Evolutionary conservation across 2,329 filamentous ascomycete species (phyloP).

Genomic region (Colletotrichum theobromicola): DNA sequence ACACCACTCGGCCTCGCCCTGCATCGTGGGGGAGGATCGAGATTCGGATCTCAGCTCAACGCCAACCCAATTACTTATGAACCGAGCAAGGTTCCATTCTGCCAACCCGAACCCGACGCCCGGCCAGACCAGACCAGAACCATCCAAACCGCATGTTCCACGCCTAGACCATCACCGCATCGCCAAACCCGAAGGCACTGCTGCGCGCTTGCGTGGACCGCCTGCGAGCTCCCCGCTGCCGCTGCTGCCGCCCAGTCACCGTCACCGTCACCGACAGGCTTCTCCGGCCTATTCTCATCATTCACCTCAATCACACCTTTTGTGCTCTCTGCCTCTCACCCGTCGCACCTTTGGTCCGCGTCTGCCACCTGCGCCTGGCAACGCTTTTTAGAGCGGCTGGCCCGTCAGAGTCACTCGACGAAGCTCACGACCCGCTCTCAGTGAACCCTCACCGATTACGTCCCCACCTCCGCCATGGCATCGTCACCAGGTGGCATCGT

Average conservation of each 20-base stretch:
- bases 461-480: slow-evolving; percentile 8
- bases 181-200: neutral
- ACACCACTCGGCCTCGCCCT: neutral
- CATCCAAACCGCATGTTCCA: neutral
- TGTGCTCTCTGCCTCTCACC: neutral
- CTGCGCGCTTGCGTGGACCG: slow-evolving; percentile 5
- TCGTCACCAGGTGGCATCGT: slow-evolving; percentile 44
- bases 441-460: neutral
- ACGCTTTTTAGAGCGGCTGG: neutral
- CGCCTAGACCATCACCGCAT: neutral
- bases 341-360: neutral
- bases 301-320: neutral
- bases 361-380: neutral
- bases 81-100: neutral
- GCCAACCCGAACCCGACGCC: neutral
- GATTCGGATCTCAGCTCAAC: slow-evolving; percentile 3
- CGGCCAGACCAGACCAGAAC: neutral
- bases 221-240: neutral
- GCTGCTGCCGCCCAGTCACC: neutral
- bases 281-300: neutral
- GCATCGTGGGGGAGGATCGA: slow-evolving; percentile 15
- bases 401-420: neutral
- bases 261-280: neutral
- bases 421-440: neutral
- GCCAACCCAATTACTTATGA: neutral